Conservation (phyloP, 805 yeast genomes). For the Lipomyces chichibuensis region DNA sequence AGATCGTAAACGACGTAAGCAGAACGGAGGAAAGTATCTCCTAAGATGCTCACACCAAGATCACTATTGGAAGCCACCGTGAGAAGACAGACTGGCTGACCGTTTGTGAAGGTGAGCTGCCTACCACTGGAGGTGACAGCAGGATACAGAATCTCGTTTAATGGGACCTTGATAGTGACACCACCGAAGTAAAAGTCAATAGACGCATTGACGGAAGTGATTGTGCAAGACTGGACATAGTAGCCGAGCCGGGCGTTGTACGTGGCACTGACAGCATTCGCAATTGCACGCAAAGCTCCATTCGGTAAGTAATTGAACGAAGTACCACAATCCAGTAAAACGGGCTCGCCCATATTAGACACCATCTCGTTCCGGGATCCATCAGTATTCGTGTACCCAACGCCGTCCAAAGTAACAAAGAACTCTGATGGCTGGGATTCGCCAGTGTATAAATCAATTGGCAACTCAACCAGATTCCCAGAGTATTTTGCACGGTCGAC, state of each 20-base stretch:
- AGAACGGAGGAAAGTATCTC: conserved; percentile 66
- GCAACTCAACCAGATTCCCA: conserved; percentile 45
- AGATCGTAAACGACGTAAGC: conserved; percentile 71
- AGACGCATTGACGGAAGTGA: conserved; percentile 37
- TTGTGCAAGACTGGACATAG: conserved; percentile 50
- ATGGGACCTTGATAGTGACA: conserved; percentile 52
- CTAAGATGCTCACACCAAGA: conserved; percentile 51
- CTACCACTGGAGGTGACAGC: conserved; percentile 23
- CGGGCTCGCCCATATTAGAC: conserved; percentile 40
- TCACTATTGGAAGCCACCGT: conserved; percentile 41
- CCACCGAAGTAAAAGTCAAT: conserved; percentile 58
- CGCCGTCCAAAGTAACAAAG: conserved; percentile 26
- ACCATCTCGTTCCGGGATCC: conserved; percentile 9
- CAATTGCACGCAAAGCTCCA: conserved; percentile 41
- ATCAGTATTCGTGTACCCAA: conserved; percentile 25
- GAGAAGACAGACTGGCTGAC: conserved; percentile 37
- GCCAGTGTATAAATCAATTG: conserved; percentile 18
- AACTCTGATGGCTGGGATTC: conserved; percentile 29
- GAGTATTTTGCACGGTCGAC: conserved; percentile 53
- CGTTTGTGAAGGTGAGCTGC: conserved; percentile 30
- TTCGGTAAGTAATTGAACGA: conserved; percentile 55
- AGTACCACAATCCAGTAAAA: conserved; percentile 61
- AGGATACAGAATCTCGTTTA: conserved; percentile 38
- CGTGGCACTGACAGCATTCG: conserved; percentile 46
- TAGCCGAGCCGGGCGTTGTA: conserved; percentile 48